Base-by-base conservation (phyloP, 139 green algal species). In the Ostreobium quekettii region DNA sequence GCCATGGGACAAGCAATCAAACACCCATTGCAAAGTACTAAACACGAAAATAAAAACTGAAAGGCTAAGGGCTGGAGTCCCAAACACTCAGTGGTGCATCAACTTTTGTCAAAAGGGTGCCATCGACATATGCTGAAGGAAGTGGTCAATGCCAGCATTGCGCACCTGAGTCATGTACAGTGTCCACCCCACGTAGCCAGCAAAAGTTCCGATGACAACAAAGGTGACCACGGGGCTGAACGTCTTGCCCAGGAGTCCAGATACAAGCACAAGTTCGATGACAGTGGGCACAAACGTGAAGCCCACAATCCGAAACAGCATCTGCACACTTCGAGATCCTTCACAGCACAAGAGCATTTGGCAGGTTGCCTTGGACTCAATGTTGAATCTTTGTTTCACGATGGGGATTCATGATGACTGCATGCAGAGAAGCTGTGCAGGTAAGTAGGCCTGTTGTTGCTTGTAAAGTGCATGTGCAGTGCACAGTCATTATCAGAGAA, bases 251-350 rank as follows among this genome's bases (percentile, higher is more conserved):
- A 98, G 79, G 56, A 97, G 72, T 1, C 36, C 71, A 64, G 82
- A 90, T 74, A 99, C 93, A 67, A 91, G 72, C 30, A 80, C 68
- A 60, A 97, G 78, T 82, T 99, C 93, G 29, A 97, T 57, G 3
- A 76, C 66, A 0, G 93, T 97, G 30, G 93, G 93, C 11, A 95
- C 53, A 58, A 98, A 93, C 22, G 91, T 97, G 81, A 98, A 98
- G 6, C 96, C 82, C 2, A 96, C 75, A 1, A 88, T 85, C 1
- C 91, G 72, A 74, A 97, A 98, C n/a, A 98, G 81, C 75, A 95
- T 92, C 39, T 83, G 83, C n/a, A 97, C 82, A 70, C 72, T 84
- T 29, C 92, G 80, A 2, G 88, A n/a, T 94, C 47, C 93, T 91
- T 86, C 79, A 28, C 47, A 6, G 42, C 24, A 24, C 46, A n/a